Evolutionary conservation across 2,329 filamentous ascomycete species (phyloP).

Genomic region (Fusarium sulawesiense): DNA sequence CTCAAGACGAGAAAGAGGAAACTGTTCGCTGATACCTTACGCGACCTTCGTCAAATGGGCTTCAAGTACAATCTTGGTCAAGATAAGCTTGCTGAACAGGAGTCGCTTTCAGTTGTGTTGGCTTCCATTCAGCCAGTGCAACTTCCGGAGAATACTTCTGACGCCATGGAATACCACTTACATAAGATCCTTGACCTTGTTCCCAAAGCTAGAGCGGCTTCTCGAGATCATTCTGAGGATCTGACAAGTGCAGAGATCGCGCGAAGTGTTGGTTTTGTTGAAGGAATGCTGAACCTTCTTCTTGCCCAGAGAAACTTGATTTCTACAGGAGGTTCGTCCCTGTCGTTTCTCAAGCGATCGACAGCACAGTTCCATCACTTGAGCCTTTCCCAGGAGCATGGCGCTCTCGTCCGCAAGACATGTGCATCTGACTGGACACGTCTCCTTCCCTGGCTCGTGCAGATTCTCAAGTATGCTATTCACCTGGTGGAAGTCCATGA

Average conservation of each 20-base stretch:
- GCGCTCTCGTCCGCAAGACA: constrained; percentile 35
- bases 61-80: constrained; percentile 84
- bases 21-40: constrained; percentile 88
- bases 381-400: constrained; percentile 44
- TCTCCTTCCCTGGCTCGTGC: constrained; percentile 70
- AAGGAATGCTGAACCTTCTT: constrained; percentile 79
- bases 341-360: constrained; percentile 54
- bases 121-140: constrained; percentile 63
- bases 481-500: constrained; percentile 74
- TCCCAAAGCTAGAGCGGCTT: constrained; percentile 72
- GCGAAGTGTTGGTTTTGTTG: constrained; percentile 85
- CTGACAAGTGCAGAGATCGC: constrained; percentile 82
- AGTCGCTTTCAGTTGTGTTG: constrained; percentile 76
- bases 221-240: constrained; percentile 83
- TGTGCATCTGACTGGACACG: constrained; percentile 42
- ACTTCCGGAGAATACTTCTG: constrained; percentile 41
- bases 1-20: constrained; percentile 91
- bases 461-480: constrained; percentile 72
- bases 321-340: constrained; percentile 52
- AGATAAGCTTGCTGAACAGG: constrained; percentile 78
- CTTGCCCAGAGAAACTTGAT: constrained; percentile 69
- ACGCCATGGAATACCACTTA: constrained; percentile 75
- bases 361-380: constrained; percentile 54
- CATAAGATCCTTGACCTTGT: constrained; percentile 82
- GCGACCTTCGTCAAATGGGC: constrained; percentile 87